Evolutionary conservation across 257 asterid species (phyloP), one percentile per base, ranked within the genome.

Genomic region (Salvia miltiorrhiza): DNA sequence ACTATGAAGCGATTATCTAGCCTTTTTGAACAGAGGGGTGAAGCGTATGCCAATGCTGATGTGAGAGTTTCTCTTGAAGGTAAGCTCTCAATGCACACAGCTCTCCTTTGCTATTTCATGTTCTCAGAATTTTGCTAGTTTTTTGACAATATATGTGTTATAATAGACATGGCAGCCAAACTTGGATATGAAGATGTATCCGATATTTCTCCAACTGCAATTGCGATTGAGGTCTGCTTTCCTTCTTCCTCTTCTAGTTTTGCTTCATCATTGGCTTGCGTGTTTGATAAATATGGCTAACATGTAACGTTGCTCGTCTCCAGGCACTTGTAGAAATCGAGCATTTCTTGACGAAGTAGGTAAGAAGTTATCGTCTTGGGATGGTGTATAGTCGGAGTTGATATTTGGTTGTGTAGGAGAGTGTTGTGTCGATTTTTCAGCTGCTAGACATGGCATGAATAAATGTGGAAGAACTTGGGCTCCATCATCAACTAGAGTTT

Each of bases 11-110:
- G 88, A 61, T 77, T 89, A 74, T 78, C 85, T 41, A 48, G 78
- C 54, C 94, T 94, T 63, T 77, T 79, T 21, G 80, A 89, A 71
- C 90, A 85, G 73, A 85, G 97, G 76, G 96, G 96, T 28, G 96
- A 87, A 73, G 87, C 92, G 39, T 94, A 94, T 73, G 82, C 81
- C 56, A 89, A 86, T 55, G 96, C 97, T 1, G 86, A 81, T 67
- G 89, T 82, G 20, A 83, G 83, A 76, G 95, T 91, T 49, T 86
- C 90, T 67, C 81, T 94, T 16, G 87, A 87, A 82, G 79, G 97
- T 94, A 86, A 13, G 94, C 23, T 37, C 66, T 53, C 72, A 17
- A 20, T 43, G 49, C 67, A 1, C 37, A 4, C 32, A 1, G 10
- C 23, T 62, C 14, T 56, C 69, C 8, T 47, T 59, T 19, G 0